Evolutionary conservation across 1,284 basidiomycete species (phyloP).

Genomic region (Ceratorhiza oryzae-sativae): DNA sequence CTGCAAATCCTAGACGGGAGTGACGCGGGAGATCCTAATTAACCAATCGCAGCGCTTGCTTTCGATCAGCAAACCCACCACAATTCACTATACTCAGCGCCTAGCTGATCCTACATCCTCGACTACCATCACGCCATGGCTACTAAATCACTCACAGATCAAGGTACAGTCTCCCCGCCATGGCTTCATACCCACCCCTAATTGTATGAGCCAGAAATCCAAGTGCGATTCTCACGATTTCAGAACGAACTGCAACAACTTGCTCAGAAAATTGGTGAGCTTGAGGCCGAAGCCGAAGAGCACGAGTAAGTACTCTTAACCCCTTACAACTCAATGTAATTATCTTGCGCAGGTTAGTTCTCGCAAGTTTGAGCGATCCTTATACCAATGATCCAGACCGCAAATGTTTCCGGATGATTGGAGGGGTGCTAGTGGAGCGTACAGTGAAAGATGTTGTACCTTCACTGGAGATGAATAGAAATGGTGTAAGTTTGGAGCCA

Average conservation of each 20-base stretch:
- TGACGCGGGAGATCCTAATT: slow-evolving; percentile 32
- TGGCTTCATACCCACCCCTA: background rate
- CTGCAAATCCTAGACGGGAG: slow-evolving; percentile 14
- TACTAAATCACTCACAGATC: slow-evolving; percentile 58
- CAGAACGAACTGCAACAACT: slow-evolving; percentile 86
- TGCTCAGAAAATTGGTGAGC: slow-evolving; percentile 90
- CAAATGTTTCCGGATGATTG: slow-evolving; percentile 96
- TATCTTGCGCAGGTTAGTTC: slow-evolving; percentile 73
- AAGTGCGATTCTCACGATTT: slow-evolving; percentile 74
- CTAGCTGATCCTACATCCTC: background rate
- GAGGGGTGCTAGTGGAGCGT: slow-evolving; percentile 93
- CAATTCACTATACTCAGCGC: background rate
- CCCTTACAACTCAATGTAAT: background rate
- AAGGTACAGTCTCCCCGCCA: slow-evolving; percentile 61
- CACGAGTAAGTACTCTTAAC: slow-evolving; percentile 64
- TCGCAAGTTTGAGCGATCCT: slow-evolving; percentile 84
- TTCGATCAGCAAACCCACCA: slow-evolving; percentile 24
- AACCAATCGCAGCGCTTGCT: slow-evolving; percentile 39
- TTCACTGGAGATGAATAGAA: slow-evolving; percentile 81
- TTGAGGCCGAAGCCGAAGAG: slow-evolving; percentile 93
- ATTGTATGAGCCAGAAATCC: slow-evolving; percentile 67
- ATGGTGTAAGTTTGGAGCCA: slow-evolving; percentile 66
- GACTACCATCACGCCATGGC: background rate
- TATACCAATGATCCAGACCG: slow-evolving; percentile 81
- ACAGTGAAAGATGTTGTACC: slow-evolving; percentile 97